Base-by-base conservation (phyloP, 805 yeast genomes). In the Candida wancherniae region DNA sequence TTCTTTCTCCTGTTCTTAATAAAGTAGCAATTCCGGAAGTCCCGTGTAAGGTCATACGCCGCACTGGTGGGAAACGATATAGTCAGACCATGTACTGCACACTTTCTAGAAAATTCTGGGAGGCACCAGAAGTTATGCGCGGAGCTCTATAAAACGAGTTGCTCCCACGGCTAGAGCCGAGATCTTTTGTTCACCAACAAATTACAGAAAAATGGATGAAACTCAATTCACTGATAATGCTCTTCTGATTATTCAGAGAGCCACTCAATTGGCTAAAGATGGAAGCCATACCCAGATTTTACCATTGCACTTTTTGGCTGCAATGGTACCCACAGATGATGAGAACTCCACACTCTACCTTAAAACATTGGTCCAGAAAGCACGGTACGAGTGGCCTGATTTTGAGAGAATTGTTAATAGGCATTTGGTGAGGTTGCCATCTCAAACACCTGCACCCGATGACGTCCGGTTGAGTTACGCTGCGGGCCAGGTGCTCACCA, bases 211-310 rank as follows among this genome's bases (percentile, higher is more conserved):
- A 19, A 50, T 76, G 81, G 81, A 76, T 53, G 74, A 74, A 48
- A 58, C 88, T 37, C 88, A 85, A 69, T 84, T 85, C 47, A 92
- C 98, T 40, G 97, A 92, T 57, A 84, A 92, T 57, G 97, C 97
- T 25, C 74, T 86, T 48, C 78, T 73, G 33, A 75, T 90, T 39
- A 69, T 92, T 29, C 81, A 84, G 46, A 69, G 75, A 49, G 94
- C 97, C 33, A 75, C 78, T 37, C 75, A 81, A 53, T 61, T 92
- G 39, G 95, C 97, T 24, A 73, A 77, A 50, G 94, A 86, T 44
- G 86, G 85, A 51, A 71, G 82, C 29, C 87, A 92, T 59, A 69
- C 90, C 6, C 90, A 84, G 54, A 66, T 92, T 34, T 65, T 74
- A 32, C 98, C 98, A n/a, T 57, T 88, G 34, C 98, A 92, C 59